Percentiles rank a stretch among this genome's conserved stretches.
Evolutionary conservation across 2,329 filamentous ascomycete species (phyloP).

Genomic region (Madurella mycetomatis): DNA sequence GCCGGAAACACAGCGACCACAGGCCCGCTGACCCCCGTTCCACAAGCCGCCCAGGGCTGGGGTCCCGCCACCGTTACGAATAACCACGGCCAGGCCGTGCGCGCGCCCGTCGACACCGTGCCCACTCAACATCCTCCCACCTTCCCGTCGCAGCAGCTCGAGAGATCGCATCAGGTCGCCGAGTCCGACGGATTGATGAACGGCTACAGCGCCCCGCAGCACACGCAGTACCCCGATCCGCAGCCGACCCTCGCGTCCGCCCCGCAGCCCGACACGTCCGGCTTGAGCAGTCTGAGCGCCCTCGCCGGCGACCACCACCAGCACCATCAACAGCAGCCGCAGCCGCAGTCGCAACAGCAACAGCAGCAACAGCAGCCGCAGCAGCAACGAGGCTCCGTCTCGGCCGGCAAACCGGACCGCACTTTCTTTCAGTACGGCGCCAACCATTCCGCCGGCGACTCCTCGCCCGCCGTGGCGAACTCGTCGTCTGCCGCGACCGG

Average conservation of each 20-base stretch:
- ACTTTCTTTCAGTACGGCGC: conserved; percentile 25
- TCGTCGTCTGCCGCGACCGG: conserved; percentile 15
- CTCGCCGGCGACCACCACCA: conserved; percentile 24
- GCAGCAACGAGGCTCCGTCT: conserved; percentile 8
- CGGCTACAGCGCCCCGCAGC: conserved; percentile 25
- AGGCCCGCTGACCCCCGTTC: conserved; percentile 16
- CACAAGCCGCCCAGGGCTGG: conserved; percentile 21
- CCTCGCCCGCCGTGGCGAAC: conserved; percentile 23
- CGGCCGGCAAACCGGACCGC: conserved; percentile 15
- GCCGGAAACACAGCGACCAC: conserved; percentile 21
- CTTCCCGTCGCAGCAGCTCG: conserved; percentile 27
- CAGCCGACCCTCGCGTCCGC: conserved; percentile 22
- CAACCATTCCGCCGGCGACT: conserved; percentile 14
- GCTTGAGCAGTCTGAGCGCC: conserved; percentile 24
- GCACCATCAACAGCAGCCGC: conserved; percentile 19
- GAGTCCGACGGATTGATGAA: conserved; percentile 27
- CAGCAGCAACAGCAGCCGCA: conserved; percentile 22
- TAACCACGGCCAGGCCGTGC: conserved; percentile 24
- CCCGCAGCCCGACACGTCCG: conserved; percentile 24
- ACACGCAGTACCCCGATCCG: conserved; percentile 25
- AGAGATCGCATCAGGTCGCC: conserved; percentile 26
- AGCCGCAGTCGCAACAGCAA: conserved; percentile 13
- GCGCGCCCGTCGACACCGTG: conserved; percentile 26
- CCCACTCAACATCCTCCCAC: conserved; percentile 16
- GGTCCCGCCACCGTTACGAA: conserved; percentile 16